phyloP scores from a whole-genome alignment of 169 alveolate species.

The Plasmodium berghei region DNA sequence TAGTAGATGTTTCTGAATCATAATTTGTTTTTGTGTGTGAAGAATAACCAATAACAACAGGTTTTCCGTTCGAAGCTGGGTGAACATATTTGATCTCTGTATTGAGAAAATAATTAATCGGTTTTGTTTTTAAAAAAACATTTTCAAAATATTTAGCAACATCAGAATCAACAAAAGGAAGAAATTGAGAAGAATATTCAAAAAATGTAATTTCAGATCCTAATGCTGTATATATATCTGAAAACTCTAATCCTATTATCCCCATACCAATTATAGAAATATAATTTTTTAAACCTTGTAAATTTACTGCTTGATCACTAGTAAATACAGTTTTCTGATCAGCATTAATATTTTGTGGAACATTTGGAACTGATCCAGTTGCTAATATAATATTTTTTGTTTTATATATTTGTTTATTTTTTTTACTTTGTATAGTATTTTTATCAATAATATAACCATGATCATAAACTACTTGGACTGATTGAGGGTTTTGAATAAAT shows the following conservation, averaged over 20 bases:
- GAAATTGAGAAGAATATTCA: constrained; percentile 75
- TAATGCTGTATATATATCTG: constrained; percentile 81
- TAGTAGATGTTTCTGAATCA: background rate
- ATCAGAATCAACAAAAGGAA: constrained; percentile 77
- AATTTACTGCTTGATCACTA: constrained; percentile 78
- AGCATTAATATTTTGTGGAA: constrained; percentile 76
- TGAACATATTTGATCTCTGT: constrained; percentile 54
- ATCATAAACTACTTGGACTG: constrained; percentile 73
- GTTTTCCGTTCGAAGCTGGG: constrained; percentile 27
- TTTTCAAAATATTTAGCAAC: constrained; percentile 78
- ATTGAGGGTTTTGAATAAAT: constrained; percentile 50
- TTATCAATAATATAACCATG: constrained; percentile 58
- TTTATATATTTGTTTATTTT: constrained; percentile 38
- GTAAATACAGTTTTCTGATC: constrained; percentile 74
- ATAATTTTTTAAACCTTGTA: constrained; percentile 61
- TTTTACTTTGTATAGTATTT: constrained; percentile 47
- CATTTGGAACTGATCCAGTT: constrained; percentile 79
- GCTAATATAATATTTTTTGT: constrained; percentile 79
- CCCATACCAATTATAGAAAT: constrained; percentile 80
- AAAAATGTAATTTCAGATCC: constrained; percentile 78
- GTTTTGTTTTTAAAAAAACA: constrained; percentile 36
- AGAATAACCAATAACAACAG: constrained; percentile 64
- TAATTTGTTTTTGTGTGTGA: background rate
- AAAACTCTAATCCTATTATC: constrained; percentile 80
- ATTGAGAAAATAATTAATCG: constrained; percentile 40